These are phyloP conservation scores for Pseudonitzschia multiseries DNA, from an alignment of 108 stramenopile genomes.

Conservation along the genomic window DNA sequence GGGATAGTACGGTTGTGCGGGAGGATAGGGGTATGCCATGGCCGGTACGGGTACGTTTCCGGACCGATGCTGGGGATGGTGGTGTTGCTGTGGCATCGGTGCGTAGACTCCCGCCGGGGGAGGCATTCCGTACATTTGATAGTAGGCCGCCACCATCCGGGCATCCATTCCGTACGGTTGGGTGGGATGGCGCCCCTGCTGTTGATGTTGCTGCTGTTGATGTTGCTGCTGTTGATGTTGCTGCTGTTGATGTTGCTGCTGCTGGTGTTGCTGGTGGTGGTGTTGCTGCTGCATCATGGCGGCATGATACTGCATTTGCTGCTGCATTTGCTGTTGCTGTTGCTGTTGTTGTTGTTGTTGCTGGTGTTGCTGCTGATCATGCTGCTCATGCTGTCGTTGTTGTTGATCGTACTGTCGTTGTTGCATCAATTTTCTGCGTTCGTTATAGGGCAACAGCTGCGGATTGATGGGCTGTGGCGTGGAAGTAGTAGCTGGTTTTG, in stretches of 20 bases:
- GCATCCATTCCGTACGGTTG: slow-evolving; percentile 23
- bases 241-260: slow-evolving; percentile 32
- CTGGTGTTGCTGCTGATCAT: slow-evolving; percentile 24
- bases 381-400: slow-evolving; percentile 18
- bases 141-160: slow-evolving; percentile 4
- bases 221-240: slow-evolving; percentile 29
- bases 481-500: slow-evolving; percentile 1
- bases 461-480: slow-evolving; percentile 28
- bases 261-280: slow-evolving; percentile 25
- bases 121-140: slow-evolving; percentile 28
- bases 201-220: slow-evolving; percentile 21
- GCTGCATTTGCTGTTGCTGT: too few relatives aligned
- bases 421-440: slow-evolving; percentile 46
- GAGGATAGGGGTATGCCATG: background rate
- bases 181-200: slow-evolving; percentile 20
- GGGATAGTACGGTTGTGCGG: background rate
- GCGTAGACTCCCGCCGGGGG: slow-evolving; percentile 5
- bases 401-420: slow-evolving; percentile 35
- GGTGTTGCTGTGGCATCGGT: background rate
- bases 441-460: slow-evolving; percentile 53
- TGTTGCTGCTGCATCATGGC: slow-evolving; percentile 17
- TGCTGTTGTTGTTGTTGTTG: too few relatives aligned
- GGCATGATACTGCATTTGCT: too few relatives aligned
- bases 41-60: slow-evolving; percentile 15
- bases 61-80: slow-evolving; percentile 6